Base-by-base conservation (phyloP, 345 rosid genomes). In the Lumnitzera racemosa region DNA sequence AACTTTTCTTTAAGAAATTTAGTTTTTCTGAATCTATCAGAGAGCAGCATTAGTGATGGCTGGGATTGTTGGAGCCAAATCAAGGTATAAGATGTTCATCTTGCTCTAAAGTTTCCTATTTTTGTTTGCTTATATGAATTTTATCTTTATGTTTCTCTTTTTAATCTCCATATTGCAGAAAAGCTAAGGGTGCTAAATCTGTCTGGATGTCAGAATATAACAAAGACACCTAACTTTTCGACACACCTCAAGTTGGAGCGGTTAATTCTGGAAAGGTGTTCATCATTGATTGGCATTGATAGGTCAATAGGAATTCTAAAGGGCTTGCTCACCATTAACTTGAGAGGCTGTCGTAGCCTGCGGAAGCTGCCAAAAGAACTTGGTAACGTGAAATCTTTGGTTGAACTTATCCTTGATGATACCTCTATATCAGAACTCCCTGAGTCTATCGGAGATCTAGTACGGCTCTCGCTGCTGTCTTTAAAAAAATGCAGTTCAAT, bases 151-250 rank as follows among this genome's bases (percentile, higher is more conserved):
- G 24, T 8, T 2, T 16, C 2, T 23, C 43, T 36, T 3, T 0
- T 57, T 29, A 5, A 15, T 36, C 12, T 41, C 12, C n/a, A 57
- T 50, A n/a, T 0, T 20, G 46, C 46, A 41, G 57, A 47, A 13
- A 64, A 36, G 3, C 13, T 56, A 9, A 64, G 56, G 2, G 50
- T 49, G 6, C 20, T 64, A 16, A 20, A 64, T 16, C 56, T 64
- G 14, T 48, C n/a, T 12, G 4, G n/a, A 56, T 56, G 31, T 12
- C 2, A 12, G 9, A 13, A 29, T 0, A 14, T 64, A 9, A 20
- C 16, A 15, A 49, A 20, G 31, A 56, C 61, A 2, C 68, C 56
- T 0, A 10, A 64, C 12, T 56, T 64, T 13, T 31, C 24, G 8
- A 8, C n/a, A 2, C 5, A 5, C 2, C 5, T 53, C 2, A 27